Evolutionary conservation across 495 filamentous ascomycete genomes (phyloP).

Genomic region (Neurospora terricola): DNA sequence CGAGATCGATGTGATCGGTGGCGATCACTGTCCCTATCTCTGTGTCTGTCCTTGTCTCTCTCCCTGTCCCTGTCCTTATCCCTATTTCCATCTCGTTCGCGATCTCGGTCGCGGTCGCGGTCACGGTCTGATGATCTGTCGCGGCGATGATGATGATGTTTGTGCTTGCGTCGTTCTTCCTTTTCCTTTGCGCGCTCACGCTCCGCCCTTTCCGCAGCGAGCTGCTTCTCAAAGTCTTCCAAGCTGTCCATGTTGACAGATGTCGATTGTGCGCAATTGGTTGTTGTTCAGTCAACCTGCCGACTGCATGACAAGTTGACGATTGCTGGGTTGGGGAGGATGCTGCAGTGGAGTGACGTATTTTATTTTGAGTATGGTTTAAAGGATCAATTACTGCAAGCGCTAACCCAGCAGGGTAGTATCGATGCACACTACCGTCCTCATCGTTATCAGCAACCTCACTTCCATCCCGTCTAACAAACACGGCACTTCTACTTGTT

Average conservation of each 20-base stretch:
- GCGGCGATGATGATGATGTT: conserved; percentile 34
- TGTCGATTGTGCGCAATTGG: conserved; percentile 1
- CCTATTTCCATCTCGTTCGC: conserved; percentile 14
- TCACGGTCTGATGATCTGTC: conserved; percentile 32
- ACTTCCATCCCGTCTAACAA: not conserved
- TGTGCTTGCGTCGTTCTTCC: conserved; percentile 29
- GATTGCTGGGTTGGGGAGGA: not conserved
- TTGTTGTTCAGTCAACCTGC: not conserved
- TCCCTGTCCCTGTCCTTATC: conserved; percentile 20
- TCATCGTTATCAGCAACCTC: not conserved
- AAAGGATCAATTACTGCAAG: not conserved
- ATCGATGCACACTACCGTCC: no score
- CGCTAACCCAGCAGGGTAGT: not conserved
- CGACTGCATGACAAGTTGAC: not conserved
- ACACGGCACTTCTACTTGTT: no score
- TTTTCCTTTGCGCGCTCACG: conserved; percentile 28
- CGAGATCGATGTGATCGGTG: conserved; percentile 28
- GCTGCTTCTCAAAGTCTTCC: conserved; percentile 44
- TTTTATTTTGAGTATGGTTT: not conserved
- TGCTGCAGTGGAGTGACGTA: conserved; percentile 10
- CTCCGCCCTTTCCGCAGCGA: conserved; percentile 42
- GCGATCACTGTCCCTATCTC: conserved; percentile 14
- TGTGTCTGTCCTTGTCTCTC: conserved; percentile 26
- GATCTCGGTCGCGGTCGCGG: conserved; percentile 19
- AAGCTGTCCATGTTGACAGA: conserved; percentile 36